Percentiles rank a stretch among this genome's conserved stretches.
Conservation (phyloP, 148 eudicot species). For the Chenopodium suecicum region DNA sequence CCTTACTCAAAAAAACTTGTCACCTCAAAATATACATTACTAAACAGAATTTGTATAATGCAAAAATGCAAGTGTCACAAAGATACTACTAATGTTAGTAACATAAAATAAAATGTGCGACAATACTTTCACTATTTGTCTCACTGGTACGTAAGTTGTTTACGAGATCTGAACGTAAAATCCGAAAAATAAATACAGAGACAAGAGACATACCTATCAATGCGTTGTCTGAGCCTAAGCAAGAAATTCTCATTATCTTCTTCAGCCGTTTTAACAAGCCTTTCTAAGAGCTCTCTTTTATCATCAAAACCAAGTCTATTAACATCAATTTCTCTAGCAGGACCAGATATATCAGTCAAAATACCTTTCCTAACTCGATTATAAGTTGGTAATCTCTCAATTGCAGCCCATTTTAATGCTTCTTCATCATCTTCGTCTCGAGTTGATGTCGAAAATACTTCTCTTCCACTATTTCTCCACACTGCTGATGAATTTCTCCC, state of each 20-base stretch:
- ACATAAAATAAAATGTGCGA: no score
- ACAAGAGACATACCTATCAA: slow-evolving; percentile 40
- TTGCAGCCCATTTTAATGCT: slow-evolving; percentile 81
- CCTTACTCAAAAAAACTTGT: no score
- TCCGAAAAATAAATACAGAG: no score
- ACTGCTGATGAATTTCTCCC: slow-evolving; percentile 43
- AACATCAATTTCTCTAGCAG: slow-evolving; percentile 58
- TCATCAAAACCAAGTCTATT: slow-evolving; percentile 50
- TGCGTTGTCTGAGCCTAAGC: slow-evolving; percentile 51
- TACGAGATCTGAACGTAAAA: no score
- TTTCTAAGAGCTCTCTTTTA: slow-evolving; percentile 39
- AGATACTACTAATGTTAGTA: no score
- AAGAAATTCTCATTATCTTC: slow-evolving; percentile 62
- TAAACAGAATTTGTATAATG: no score
- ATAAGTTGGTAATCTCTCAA: slow-evolving; percentile 79
- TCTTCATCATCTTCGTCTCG: slow-evolving; percentile 76
- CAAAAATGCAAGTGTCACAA: no score
- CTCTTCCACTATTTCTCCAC: slow-evolving; percentile 57
- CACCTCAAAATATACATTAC: no score
- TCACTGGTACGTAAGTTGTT: no score
- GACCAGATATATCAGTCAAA: slow-evolving; percentile 49
- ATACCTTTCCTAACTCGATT: slow-evolving; percentile 63
- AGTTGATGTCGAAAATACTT: slow-evolving; percentile 50
- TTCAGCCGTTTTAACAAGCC: slow-evolving; percentile 57
- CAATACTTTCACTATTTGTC: no score